Conservation (phyloP, 768 basidiomycete species). For the Serpula lacrymans region DNA sequence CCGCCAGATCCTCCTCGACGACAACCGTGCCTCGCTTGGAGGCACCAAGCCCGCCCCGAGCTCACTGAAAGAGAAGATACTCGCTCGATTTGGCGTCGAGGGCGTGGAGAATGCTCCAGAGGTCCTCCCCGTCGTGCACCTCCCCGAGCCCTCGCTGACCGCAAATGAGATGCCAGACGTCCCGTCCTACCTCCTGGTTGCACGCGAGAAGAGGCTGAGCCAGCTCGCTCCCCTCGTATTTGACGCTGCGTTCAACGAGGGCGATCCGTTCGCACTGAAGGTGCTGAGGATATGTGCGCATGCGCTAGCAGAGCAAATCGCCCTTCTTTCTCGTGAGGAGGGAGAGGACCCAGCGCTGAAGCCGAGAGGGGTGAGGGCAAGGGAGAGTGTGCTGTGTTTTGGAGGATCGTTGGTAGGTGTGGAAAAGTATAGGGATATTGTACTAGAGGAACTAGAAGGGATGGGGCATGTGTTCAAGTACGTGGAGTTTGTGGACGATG, state of each 20-base stretch:
- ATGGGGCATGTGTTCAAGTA: slow-evolving; percentile 62
- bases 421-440: slow-evolving; percentile 50
- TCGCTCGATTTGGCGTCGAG: slow-evolving; percentile 53
- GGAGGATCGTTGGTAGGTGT: slow-evolving; percentile 77
- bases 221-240: slow-evolving; percentile 77
- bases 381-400: slow-evolving; percentile 63
- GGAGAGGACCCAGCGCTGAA: slow-evolving; percentile 31
- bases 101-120: slow-evolving; percentile 49
- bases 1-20: slow-evolving; percentile 59
- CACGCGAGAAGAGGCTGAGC: slow-evolving; percentile 73
- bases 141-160: slow-evolving; percentile 47
- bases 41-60: slow-evolving; percentile 16
- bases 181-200: slow-evolving; percentile 26
- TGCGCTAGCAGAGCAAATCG: slow-evolving; percentile 57
- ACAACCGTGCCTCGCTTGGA: slow-evolving; percentile 46
- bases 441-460: slow-evolving; percentile 52
- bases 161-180: slow-evolving; percentile 15
- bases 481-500: slow-evolving; percentile 68
- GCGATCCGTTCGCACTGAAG: slow-evolving; percentile 60
- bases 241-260: slow-evolving; percentile 64
- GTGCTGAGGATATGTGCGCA: slow-evolving; percentile 52
- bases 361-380: slow-evolving; percentile 44
- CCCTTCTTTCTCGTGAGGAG: slow-evolving; percentile 38
- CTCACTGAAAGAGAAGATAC: slow-evolving; percentile 43
- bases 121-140: slow-evolving; percentile 60